Percentiles rank a stretch among this genome's conserved stretches.
These are phyloP conservation scores for Penicillium angulare DNA, from an alignment of 495 filamentous ascomycete species.

Conservation along the genomic window DNA sequence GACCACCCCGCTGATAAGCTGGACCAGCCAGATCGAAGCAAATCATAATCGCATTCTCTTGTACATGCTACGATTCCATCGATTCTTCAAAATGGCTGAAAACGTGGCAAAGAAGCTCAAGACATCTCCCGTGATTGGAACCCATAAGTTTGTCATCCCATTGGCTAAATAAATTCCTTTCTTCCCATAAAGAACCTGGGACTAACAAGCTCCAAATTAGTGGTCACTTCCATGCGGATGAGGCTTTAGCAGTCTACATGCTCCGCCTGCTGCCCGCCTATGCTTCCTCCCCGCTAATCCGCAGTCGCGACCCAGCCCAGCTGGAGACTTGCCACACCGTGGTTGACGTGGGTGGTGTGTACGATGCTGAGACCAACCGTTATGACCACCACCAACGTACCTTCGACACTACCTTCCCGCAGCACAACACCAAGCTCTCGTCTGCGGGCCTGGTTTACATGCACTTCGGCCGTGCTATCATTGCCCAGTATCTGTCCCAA, in stretches of 20 bases:
- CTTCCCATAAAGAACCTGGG: not conserved
- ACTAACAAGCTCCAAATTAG: constrained; percentile 30
- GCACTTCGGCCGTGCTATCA: constrained; percentile 85
- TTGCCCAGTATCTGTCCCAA: constrained; percentile 65
- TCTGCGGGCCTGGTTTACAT: constrained; percentile 92
- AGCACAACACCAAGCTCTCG: constrained; percentile 79
- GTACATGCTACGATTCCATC: constrained; percentile 30
- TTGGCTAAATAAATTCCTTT: not conserved
- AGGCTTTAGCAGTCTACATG: constrained; percentile 96
- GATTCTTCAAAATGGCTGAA: constrained; percentile 56
- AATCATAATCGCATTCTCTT: constrained; percentile 15
- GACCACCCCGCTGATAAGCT: constrained; percentile 16
- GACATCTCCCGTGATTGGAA: constrained; percentile 69
- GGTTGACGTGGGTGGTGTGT: constrained; percentile 92
- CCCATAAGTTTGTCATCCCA: constrained; percentile 64
- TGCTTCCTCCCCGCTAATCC: constrained; percentile 67
- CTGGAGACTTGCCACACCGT: constrained; percentile 88
- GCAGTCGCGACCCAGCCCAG: constrained; percentile 77
- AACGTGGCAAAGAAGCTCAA: constrained; percentile 71
- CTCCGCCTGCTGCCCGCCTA: constrained; percentile 87
- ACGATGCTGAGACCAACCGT: constrained; percentile 69
- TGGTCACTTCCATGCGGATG: constrained; percentile 98
- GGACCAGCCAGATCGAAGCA: constrained; percentile 17
- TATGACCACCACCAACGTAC: constrained; percentile 97
- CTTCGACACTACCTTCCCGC: constrained; percentile 77